phyloP scores from a whole-genome alignment of 345 rosid genomes.

The Kandelia obovata region DNA sequence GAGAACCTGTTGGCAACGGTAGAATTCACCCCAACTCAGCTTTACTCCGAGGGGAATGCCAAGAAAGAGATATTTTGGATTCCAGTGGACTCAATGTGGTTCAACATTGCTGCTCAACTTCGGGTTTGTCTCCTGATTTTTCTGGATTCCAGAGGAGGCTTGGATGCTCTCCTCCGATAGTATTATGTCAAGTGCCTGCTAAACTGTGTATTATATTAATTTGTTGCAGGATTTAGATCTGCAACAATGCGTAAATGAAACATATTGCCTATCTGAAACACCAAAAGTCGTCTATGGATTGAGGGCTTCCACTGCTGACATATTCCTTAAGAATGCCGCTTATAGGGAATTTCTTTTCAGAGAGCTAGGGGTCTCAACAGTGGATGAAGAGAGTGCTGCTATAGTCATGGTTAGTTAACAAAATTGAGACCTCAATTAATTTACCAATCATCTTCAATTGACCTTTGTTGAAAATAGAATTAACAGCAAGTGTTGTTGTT shows the following conservation, averaged over 20 bases:
- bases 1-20: conserved; percentile 29
- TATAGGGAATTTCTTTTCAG: conserved; percentile 27
- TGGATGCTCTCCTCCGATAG: not conserved
- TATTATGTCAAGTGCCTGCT: not conserved
- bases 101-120: conserved; percentile 23
- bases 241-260: conserved; percentile 24
- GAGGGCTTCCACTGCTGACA: conserved; percentile 33
- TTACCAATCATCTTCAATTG: not conserved
- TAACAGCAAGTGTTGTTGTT: not conserved
- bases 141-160: not conserved
- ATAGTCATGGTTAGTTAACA: conserved; percentile 20
- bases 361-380: conserved; percentile 30
- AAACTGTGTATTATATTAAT: not conserved
- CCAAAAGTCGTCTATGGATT: conserved; percentile 29
- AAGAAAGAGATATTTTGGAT: conserved; percentile 33
- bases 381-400: conserved; percentile 41
- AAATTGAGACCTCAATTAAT: too few relatives aligned
- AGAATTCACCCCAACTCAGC: conserved; percentile 26
- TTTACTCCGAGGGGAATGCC: conserved; percentile 19
- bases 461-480: too few relatives aligned
- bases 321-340: conserved; percentile 28
- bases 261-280: conserved; percentile 27
- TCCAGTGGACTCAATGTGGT: conserved; percentile 27
- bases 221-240: conserved; percentile 25
- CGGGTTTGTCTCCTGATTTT: conserved; percentile 14